Percentiles rank a stretch among this genome's conserved stretches.
Conservation (phyloP, 73 alveolate genomes). For the Symbiodinium pilosum region DNA sequence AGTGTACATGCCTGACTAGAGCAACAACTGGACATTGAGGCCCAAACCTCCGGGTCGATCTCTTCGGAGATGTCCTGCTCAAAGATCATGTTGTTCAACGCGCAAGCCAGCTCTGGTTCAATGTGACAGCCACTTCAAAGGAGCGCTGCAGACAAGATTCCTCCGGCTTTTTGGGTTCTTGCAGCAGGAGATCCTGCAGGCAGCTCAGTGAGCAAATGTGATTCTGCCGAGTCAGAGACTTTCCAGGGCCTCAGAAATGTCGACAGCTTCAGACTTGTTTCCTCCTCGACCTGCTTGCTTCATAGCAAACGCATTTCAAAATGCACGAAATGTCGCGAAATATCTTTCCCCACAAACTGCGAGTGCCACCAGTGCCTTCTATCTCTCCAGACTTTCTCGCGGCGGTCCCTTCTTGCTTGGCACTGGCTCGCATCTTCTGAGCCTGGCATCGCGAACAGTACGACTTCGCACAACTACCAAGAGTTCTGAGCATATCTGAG, state of each 20-base stretch:
- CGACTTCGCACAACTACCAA: no score
- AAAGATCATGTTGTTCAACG: no score
- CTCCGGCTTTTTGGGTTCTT: conserved; percentile 54
- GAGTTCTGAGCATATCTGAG: no score
- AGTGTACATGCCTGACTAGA: neutral
- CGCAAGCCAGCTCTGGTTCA: no score
- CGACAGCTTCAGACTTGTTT: conserved; percentile 50
- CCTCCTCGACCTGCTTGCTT: conserved; percentile 50
- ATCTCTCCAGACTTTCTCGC: conserved; percentile 46
- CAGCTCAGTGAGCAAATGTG: no score
- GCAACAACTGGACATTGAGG: neutral
- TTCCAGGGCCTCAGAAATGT: conserved; percentile 28
- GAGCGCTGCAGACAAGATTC: neutral
- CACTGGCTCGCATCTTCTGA: conserved; percentile 53
- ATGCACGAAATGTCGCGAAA: no score
- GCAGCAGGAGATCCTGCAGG: conserved; percentile 55
- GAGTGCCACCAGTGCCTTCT: conserved; percentile 19
- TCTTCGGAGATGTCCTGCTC: conserved; percentile 71
- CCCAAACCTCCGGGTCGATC: conserved; percentile 50
- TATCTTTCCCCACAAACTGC: neutral
- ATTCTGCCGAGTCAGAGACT: neutral
- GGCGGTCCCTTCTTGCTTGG: conserved; percentile 61
- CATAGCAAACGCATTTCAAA: no score
- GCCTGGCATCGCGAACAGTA: no score
- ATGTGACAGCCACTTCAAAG: neutral